Evolutionary conservation across 345 rosid genomes (phyloP), one percentile per base, ranked within the genome.

Genomic region (Corymbia maculata): DNA sequence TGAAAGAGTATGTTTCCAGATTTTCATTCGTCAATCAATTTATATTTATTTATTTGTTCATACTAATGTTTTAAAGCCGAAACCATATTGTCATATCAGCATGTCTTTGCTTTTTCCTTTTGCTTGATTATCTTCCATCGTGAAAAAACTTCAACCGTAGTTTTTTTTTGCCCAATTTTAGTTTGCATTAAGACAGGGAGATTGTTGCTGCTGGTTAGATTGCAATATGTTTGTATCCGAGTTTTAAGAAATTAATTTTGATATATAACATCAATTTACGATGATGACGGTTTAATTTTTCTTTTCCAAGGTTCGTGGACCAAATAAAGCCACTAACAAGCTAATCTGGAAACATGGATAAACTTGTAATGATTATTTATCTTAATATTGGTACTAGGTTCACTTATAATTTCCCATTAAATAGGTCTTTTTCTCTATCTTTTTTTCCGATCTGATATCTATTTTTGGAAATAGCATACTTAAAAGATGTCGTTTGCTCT

Each of bases 1-100:
- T 53, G 24, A 17, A 53, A 53, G 59, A 53, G 93, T 93, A 91
- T 55, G 90, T 86, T 32, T 68, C 32, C 17, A 68, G 22, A 32
- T 68, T 32, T 68, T 17, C 45, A 68, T 17, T 30, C 42, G 79
- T 16, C 22, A 32, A 32, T 16, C 24, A 13, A 66, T 66, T 66
- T n/a, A 13, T n/a, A n/a, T 57, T 12, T 61, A 28, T 32, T 68
- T 68, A 32, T 32, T 68, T 16, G n/a, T 64, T 15, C 42, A 68
- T 70, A 2, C 45, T 17, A 16, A 70, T 16, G 45, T 32, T 68
- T 32, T 68, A 68, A 68, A 16, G 45, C 79, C 11, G 9, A 68
- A 32, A 68, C 44, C 45, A 32, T 32, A 4, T 32, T 68, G 22
- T 16, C 2, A 32, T 32, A 68, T 68, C 79, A 16, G 80, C 80